Conservation (phyloP, 2,329 filamentous ascomycete genomes). For the Diaporthe batatas region DNA sequence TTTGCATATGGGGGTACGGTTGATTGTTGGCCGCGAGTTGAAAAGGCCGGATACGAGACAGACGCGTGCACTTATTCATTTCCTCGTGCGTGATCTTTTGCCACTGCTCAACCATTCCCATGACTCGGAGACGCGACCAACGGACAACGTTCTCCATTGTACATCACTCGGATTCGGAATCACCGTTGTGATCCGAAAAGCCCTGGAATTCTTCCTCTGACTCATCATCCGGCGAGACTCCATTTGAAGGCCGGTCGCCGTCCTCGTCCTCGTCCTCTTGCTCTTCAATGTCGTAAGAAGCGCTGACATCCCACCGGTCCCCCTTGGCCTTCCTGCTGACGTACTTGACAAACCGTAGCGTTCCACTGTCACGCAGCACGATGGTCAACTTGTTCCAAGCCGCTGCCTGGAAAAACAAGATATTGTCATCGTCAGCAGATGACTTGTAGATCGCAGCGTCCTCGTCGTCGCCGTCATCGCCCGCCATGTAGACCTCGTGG, state of each 20-base stretch:
- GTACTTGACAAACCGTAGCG: slow-evolving; percentile 96
- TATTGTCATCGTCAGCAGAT: slow-evolving; percentile 80
- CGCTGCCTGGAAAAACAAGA: slow-evolving; percentile 73
- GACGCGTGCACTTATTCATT: neutral
- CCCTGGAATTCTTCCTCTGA: slow-evolving; percentile 71
- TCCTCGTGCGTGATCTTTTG: neutral
- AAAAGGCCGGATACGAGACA: neutral
- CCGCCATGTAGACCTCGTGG: slow-evolving; percentile 94
- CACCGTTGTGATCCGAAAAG: slow-evolving; percentile 60
- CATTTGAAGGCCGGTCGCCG: slow-evolving; percentile 43
- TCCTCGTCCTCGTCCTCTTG: slow-evolving; percentile 56
- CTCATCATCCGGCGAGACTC: slow-evolving; percentile 53
- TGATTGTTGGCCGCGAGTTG: neutral
- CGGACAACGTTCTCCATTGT: neutral
- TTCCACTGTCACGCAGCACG: slow-evolving; percentile 87
- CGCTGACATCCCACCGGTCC: slow-evolving; percentile 93
- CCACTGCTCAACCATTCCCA: neutral
- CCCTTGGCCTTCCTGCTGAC: slow-evolving; percentile 85
- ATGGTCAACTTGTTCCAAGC: slow-evolving; percentile 93
- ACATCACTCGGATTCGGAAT: slow-evolving; percentile 53
- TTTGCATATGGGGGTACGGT: neutral
- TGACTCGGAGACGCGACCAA: neutral
- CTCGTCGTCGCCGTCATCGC: slow-evolving; percentile 76
- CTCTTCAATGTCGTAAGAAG: slow-evolving; percentile 79
- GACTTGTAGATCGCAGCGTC: slow-evolving; percentile 89